Evolutionary conservation across 352 stramenopile genomes (phyloP), one percentile per base, ranked within the genome.

Genomic region (Phytophthora tentaculata): DNA sequence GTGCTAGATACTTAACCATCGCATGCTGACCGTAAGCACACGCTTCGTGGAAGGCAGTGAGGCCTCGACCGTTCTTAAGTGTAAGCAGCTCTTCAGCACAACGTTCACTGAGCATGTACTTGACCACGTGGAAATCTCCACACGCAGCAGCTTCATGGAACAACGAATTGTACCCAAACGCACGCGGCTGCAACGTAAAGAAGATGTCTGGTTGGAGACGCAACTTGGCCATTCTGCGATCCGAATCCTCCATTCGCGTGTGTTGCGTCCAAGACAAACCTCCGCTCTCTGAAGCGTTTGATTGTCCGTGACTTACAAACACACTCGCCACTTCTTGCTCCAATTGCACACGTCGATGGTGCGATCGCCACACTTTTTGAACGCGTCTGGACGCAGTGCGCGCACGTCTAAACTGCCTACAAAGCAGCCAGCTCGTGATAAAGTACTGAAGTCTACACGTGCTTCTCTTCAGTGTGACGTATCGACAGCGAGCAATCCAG

Each of bases 121-220:
- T 88, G 63, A 90, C 75, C 1, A 93, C 84, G 48, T 95, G 80
- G 53, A 95, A 86, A 45, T 95, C 86, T 0, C 86, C 83, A 39
- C 80, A 83, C 12, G 69, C 71, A 3, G 86, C 83, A 12, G 73
- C 82, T 29, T 92, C 75, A 23, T 92, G 86, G 43, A 95, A 88
- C 5, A 95, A 62, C 41, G 84, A 84, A 61, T 93, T 92, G 61
- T 86, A 92, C 0, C 78, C 75, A 45, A 76, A 88, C 7, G 67
- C 58, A 2, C 73, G 71, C 3, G 86, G 86, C 2, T 79, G 84
- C 44, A 95, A 53, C 16, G 65, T 52, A 26, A 89, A 87, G 44
- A 83, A 91, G 3, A 90, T 52, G 5, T 69, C 43, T 14, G 86
- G 78, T 10, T 82, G 63, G 28, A 60, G 58, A 0, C 86, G 80